Conservation (phyloP, 2,329 filamentous ascomycete species). For the Fusarium clavum region DNA sequence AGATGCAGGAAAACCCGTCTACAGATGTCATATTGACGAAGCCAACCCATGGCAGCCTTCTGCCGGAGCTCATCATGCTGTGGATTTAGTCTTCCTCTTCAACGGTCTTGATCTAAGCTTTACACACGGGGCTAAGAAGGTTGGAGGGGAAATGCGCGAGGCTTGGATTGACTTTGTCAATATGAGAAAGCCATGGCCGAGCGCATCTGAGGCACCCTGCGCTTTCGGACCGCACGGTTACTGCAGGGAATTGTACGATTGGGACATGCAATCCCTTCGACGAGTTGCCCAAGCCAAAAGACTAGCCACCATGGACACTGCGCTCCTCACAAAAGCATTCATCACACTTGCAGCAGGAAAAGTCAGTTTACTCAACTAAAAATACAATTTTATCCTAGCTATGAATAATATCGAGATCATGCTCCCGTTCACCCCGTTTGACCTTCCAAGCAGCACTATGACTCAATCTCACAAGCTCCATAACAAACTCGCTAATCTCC, state of each 20-base stretch:
- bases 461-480: constrained; percentile 37
- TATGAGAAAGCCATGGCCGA: constrained; percentile 52
- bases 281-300: constrained; percentile 25
- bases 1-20: constrained; percentile 49
- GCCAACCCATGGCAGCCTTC: constrained; percentile 61
- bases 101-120: constrained; percentile 54
- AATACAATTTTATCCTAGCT: background rate
- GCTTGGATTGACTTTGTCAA: constrained; percentile 56
- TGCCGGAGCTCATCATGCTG: constrained; percentile 59
- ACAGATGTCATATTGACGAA: constrained; percentile 58
- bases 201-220: background rate
- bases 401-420: constrained; percentile 37
- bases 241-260: constrained; percentile 48
- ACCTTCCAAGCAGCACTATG: constrained; percentile 39
- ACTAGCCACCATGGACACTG: constrained; percentile 38
- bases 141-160: constrained; percentile 46
- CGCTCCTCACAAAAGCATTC: constrained; percentile 46
- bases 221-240: constrained; percentile 55
- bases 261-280: constrained; percentile 27
- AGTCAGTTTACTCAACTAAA: constrained; percentile 54
- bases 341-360: constrained; percentile 47
- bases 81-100: constrained; percentile 60
- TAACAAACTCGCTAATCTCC: constrained; percentile 37
- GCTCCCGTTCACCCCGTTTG: constrained; percentile 29
- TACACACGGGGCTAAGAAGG: constrained; percentile 47